Evolutionary conservation across 805 yeast species (phyloP).

Genomic region (Pichia gijzeniarum): DNA sequence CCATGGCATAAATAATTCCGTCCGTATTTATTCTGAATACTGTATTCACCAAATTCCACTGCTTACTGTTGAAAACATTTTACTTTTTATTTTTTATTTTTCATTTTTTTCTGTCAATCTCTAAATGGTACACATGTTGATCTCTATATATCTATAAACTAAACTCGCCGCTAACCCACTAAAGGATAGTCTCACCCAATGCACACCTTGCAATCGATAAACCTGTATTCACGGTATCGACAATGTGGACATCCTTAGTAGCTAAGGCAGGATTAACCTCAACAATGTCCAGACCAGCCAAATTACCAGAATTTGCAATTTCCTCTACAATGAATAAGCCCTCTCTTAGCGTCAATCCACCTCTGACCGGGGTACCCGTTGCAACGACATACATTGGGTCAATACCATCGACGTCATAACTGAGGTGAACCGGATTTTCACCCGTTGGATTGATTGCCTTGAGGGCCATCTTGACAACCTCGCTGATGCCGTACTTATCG

Average conservation of each 20-base stretch:
- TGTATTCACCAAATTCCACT: too few relatives aligned
- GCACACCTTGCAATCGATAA: conserved; percentile 91
- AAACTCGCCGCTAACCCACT: conserved; percentile 12
- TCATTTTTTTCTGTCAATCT: too few relatives aligned
- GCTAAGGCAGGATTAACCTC: conserved; percentile 92
- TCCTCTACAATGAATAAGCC: conserved; percentile 91
- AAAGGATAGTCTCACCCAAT: conserved; percentile 80
- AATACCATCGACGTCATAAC: conserved; percentile 94
- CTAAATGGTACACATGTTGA: too few relatives aligned
- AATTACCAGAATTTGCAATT: conserved; percentile 81
- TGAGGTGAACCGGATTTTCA: conserved; percentile 71
- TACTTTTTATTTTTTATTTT: too few relatives aligned
- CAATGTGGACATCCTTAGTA: conserved; percentile 61
- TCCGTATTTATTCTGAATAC: too few relatives aligned
- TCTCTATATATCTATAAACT: too few relatives aligned
- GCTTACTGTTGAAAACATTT: too few relatives aligned
- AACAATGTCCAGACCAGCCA: conserved; percentile 84
- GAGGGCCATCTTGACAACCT: conserved; percentile 88
- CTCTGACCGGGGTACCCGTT: conserved; percentile 96
- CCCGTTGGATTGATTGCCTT: conserved; percentile 67
- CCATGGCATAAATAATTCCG: too few relatives aligned
- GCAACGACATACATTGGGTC: conserved; percentile 95
- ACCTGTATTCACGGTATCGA: conserved; percentile 86
- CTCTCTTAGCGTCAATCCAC: conserved; percentile 91
- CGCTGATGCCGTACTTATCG: conserved; percentile 87